These are phyloP conservation scores for Colletotrichum kahawae DNA, from an alignment of 2,329 filamentous ascomycete genomes.

Conservation along the genomic window DNA sequence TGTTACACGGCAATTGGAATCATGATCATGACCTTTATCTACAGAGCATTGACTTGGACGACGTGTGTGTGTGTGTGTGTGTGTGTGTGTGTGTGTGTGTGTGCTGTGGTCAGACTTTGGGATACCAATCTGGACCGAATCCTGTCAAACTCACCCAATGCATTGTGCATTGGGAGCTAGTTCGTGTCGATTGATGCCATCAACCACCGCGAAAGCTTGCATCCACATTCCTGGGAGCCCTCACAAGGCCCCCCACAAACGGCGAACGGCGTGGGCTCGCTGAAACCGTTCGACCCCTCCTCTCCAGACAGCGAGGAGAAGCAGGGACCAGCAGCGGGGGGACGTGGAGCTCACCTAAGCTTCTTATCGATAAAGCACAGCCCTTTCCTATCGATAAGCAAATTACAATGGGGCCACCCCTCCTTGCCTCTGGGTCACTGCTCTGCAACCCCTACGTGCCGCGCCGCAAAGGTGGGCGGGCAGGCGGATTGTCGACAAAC, in stretches of 20 bases:
- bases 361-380: conserved; percentile 13
- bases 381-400: not conserved
- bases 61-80: not conserved
- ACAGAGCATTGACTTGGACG: not conserved
- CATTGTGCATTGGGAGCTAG: not conserved
- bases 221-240: not conserved
- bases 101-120: not conserved
- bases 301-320: not conserved
- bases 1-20: not conserved
- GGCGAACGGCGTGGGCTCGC: not conserved
- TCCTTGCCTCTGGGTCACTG: not conserved
- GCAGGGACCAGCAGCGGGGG: not conserved
- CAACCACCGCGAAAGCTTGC: not conserved
- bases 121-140: not conserved
- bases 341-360: not conserved
- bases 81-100: not conserved
- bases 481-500: not conserved
- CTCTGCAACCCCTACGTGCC: not conserved
- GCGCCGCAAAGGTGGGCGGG: not conserved
- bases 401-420: not conserved
- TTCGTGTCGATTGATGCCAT: not conserved
- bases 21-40: not conserved
- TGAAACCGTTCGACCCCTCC: conserved; percentile 20
- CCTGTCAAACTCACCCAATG: not conserved
- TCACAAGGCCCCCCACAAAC: not conserved